These are phyloP conservation scores for Logfia minima DNA, from an alignment of 129 eudicot species.

Conservation along the genomic window DNA sequence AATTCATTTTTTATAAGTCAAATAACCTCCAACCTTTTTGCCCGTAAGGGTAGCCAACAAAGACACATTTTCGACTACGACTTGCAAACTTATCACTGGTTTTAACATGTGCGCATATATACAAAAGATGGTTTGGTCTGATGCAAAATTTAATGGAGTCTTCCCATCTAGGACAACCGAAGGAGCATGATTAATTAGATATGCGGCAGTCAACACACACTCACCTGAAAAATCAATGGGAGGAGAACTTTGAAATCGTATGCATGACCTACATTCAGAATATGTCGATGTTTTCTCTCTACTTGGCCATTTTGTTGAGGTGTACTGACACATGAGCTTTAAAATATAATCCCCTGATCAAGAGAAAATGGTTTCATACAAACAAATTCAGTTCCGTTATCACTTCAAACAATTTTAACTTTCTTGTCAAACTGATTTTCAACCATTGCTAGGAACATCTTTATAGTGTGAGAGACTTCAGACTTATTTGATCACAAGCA, in stretches of 20 bases:
- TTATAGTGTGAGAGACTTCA: neutral
- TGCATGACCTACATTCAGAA: neutral
- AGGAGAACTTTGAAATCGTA: neutral
- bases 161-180: neutral
- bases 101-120: too few relatives aligned
- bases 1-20: too few relatives aligned
- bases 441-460: neutral
- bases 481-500: neutral
- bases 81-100: too few relatives aligned
- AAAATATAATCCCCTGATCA: neutral
- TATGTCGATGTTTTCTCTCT: constrained; percentile 1
- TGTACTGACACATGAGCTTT: constrained; percentile 5
- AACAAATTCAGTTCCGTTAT: neutral
- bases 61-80: too few relatives aligned
- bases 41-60: too few relatives aligned
- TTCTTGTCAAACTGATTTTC: too few relatives aligned
- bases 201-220: neutral
- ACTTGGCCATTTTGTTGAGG: constrained; percentile 21
- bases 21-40: too few relatives aligned
- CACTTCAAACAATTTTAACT: neutral
- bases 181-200: neutral
- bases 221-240: neutral
- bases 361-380: neutral
- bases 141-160: neutral
- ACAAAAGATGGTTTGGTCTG: too few relatives aligned